Evolutionary conservation across 768 basidiomycete genomes (phyloP), one percentile per base, ranked within the genome.

Genomic region (Tricholomella constricta): DNA sequence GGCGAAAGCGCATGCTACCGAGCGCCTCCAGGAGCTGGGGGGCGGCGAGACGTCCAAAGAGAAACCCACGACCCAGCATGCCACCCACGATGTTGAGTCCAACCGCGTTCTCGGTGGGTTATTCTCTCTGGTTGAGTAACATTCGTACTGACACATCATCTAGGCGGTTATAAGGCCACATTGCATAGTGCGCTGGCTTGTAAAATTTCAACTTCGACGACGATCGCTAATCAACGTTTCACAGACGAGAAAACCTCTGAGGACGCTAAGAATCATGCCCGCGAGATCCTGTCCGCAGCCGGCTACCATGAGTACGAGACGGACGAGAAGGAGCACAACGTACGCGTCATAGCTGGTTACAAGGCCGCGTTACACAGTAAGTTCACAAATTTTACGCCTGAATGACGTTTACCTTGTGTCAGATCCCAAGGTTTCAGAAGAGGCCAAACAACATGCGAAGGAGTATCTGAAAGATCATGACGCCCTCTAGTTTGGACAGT

Each of bases 331-430:
- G 72, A 77, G 56, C 79, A 82, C 47, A 54, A 68, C 44, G 72
- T 61, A 2, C 79, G 76, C 31, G 80, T 84, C 36, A 61, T 80
- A 4, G 82, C 73, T 0, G 82, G 82, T 9, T 82, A 82, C 64
- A 84, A 84, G 55, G 81, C 83, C 25, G 75, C 82, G 1, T 60
- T 84, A 2, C 57, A 66, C 45, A 84, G 82, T 82, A 32, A 43
- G 60, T n/a, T 11, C 4, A n/a, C 10, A 19, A 1, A 20, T 32
- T 17, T 15, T 25, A 6, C 8, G 3, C 14, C 19, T n/a, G 25
- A 51, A 29, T 20, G 23, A 23, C 7, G 6, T 19, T 41, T 1
- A 36, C 9, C n/a, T 4, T 32, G 17, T 25, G 12, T 0, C 23
- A 60, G 59, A 61, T 26, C 57, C 60, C 2, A 58, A 55, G 15